Conservation (phyloP, 1,284 basidiomycete species). For the Pseudozyma hubeiensis region DNA sequence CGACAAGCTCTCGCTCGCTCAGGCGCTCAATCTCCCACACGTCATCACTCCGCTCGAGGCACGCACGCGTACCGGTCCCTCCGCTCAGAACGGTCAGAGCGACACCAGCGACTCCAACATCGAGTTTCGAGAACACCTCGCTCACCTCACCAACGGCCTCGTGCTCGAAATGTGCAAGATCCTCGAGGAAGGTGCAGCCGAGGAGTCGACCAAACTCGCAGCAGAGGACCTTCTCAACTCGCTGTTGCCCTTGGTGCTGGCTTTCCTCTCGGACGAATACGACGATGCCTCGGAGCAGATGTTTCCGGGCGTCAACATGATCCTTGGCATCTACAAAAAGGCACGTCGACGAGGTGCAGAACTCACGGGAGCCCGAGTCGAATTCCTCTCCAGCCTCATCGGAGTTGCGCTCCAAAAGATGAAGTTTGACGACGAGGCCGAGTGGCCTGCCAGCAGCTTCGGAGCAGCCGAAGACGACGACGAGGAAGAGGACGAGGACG, state of each 20-base stretch:
- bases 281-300: constrained; percentile 65
- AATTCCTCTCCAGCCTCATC: constrained; percentile 81
- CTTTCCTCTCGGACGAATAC: constrained; percentile 88
- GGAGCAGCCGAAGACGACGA: constrained; percentile 78
- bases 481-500: constrained; percentile 79
- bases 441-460: constrained; percentile 78
- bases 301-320: constrained; percentile 56
- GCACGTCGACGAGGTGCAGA: constrained; percentile 51
- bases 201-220: constrained; percentile 76
- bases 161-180: constrained; percentile 88
- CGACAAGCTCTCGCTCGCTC: constrained; percentile 90
- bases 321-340: constrained; percentile 64
- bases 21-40: constrained; percentile 78
- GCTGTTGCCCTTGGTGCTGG: constrained; percentile 83
- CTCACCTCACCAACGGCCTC: constrained; percentile 83
- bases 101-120: constrained; percentile 77
- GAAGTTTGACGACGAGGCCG: constrained; percentile 75
- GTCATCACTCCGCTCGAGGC: constrained; percentile 58
- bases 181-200: constrained; percentile 75
- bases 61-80: constrained; percentile 49
- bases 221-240: constrained; percentile 78
- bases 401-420: constrained; percentile 83
- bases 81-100: constrained; percentile 52
- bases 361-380: constrained; percentile 63
- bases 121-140: constrained; percentile 89